phyloP scores from a whole-genome alignment of 2,329 filamentous ascomycete species.

The Epichloe brachyelytri region DNA sequence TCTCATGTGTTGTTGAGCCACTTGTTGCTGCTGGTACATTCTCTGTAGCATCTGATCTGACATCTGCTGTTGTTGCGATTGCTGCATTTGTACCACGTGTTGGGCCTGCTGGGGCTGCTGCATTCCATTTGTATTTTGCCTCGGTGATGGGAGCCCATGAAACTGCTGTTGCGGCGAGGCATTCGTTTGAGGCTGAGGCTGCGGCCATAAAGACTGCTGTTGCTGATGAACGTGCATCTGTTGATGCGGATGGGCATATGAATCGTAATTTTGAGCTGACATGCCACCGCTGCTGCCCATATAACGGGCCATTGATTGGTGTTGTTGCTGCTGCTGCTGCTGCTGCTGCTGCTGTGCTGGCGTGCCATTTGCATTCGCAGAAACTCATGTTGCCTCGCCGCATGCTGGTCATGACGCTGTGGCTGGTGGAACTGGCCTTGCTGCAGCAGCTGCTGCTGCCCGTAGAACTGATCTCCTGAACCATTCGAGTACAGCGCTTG shows the following conservation, averaged over 20 bases:
- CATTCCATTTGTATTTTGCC: background rate
- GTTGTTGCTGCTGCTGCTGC: conserved; percentile 8
- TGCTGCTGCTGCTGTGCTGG: conserved; percentile 8
- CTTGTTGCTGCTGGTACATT: conserved; percentile 7
- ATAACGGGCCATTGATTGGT: conserved; percentile 2
- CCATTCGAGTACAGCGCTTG: conserved; percentile 6
- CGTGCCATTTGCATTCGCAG: conserved; percentile 9
- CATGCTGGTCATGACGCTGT: conserved; percentile 12
- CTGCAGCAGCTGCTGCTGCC: conserved; percentile 12
- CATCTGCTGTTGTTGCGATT: conserved; percentile 6
- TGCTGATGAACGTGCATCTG: conserved; percentile 4
- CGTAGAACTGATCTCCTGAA: conserved; percentile 9
- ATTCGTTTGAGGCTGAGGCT: conserved; percentile 12
- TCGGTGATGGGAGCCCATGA: conserved; percentile 2
- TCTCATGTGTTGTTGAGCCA: conserved; percentile 8
- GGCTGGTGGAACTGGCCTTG: conserved; percentile 9
- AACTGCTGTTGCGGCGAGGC: conserved; percentile 5
- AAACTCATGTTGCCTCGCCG: conserved; percentile 13
- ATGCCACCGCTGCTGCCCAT: conserved; percentile 1
- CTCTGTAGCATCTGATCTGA: conserved; percentile 6
- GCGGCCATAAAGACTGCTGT: conserved; percentile 3
- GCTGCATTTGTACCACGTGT: conserved; percentile 5
- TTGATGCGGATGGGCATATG: conserved; percentile 13
- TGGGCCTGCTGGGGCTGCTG: conserved; percentile 6
- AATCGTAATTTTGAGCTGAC: conserved; percentile 5